A percentile compares a stretch with the other conserved stretches of the same genome.
phyloP scores from a whole-genome alignment of 2,329 filamentous ascomycete genomes.

The Onygena corvina region DNA sequence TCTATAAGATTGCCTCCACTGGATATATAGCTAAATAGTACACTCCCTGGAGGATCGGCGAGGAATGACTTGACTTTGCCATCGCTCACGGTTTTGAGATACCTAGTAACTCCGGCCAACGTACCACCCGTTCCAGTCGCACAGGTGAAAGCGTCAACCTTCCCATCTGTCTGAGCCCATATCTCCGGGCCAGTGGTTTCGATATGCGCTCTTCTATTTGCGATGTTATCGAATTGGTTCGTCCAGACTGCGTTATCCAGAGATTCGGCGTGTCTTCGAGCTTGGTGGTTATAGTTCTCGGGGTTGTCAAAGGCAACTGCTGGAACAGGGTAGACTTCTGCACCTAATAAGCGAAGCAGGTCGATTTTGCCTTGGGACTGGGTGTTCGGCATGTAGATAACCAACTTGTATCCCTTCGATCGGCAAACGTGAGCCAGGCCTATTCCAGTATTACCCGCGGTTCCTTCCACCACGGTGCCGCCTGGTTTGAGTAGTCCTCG shows the following conservation, averaged over 20 bases:
- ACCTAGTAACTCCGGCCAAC: conserved; percentile 75
- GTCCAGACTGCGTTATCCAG: conserved; percentile 92
- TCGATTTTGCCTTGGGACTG: conserved; percentile 98
- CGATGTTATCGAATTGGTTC: conserved; percentile 95
- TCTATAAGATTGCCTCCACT: conserved; percentile 76
- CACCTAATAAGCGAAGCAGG: conserved; percentile 75
- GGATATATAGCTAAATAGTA: conserved; percentile 82
- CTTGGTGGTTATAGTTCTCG: conserved; percentile 96
- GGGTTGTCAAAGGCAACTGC: conserved; percentile 93
- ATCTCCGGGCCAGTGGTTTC: conserved; percentile 97
- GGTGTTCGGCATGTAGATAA: conserved; percentile 99
- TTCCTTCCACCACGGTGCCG: conserved; percentile 92
- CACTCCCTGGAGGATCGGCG: conserved; percentile 85
- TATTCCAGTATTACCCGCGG: conserved; percentile 95
- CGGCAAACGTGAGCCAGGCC: conserved; percentile 94
- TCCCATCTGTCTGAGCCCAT: conserved; percentile 79
- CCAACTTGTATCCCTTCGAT: conserved; percentile 78
- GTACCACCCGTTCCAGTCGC: conserved; percentile 89
- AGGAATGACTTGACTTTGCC: conserved; percentile 77
- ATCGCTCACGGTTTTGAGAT: conserved; percentile 68
- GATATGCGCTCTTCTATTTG: conserved; percentile 85
- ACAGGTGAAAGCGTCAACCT: conserved; percentile 88
- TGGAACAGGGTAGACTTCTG: conserved; percentile 90
- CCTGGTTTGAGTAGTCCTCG: conserved; percentile 68
- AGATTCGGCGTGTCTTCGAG: conserved; percentile 71